Conservation (phyloP, 768 basidiomycete species). For the Panellus pusillus region DNA sequence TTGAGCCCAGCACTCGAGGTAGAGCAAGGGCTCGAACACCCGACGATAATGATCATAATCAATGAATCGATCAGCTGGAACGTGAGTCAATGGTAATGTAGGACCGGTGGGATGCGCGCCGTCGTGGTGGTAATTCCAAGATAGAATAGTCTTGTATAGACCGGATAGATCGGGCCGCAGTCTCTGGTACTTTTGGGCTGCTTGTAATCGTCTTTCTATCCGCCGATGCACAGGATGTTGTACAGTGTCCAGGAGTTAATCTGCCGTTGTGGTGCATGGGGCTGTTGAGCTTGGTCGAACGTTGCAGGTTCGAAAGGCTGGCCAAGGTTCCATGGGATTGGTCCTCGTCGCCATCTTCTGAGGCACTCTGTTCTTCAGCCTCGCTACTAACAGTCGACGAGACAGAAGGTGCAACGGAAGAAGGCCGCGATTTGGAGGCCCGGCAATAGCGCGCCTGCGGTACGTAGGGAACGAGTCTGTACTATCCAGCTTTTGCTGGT, state of each 20-base stretch:
- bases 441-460: slow-evolving; percentile 25
- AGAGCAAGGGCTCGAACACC: slow-evolving; percentile 81
- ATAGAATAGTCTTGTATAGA: slow-evolving; percentile 75
- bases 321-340: slow-evolving; percentile 41
- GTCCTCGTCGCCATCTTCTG: slow-evolving; percentile 42
- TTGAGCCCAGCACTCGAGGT: slow-evolving; percentile 92
- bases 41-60: slow-evolving; percentile 67
- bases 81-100: slow-evolving; percentile 34
- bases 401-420: slow-evolving; percentile 19
- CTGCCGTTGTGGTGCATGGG: slow-evolving; percentile 52
- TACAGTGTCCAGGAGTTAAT: slow-evolving; percentile 57
- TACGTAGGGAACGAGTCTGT: slow-evolving; percentile 42
- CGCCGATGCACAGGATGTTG: slow-evolving; percentile 50
- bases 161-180: slow-evolving; percentile 80
- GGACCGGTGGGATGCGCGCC: slow-evolving; percentile 64
- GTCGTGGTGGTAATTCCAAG: slow-evolving; percentile 81
- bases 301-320: slow-evolving; percentile 58
- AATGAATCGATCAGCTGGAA: slow-evolving; percentile 66
- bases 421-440: slow-evolving; percentile 22
- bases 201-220: slow-evolving; percentile 51
- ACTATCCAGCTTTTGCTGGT: slow-evolving; percentile 38
- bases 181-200: slow-evolving; percentile 62
- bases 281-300: slow-evolving; percentile 60
- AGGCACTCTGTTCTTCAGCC: slow-evolving; percentile 32
- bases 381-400: slow-evolving; percentile 42